Conservation (phyloP, 163 green algal species). For the Picocystis sp. region DNA sequence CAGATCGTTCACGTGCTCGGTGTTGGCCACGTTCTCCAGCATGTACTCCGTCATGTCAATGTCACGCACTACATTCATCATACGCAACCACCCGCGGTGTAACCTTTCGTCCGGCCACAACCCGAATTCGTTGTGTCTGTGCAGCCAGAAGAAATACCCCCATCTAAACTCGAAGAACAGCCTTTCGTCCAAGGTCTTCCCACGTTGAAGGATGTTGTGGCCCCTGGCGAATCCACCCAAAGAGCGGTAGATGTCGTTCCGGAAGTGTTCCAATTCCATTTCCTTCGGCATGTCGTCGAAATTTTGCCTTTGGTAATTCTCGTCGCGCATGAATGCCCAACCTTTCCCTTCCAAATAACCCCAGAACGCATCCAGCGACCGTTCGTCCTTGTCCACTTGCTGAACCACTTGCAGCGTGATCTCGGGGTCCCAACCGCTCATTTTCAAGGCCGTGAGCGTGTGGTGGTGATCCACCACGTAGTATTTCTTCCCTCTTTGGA, state of each 20-base stretch:
- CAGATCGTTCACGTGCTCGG: not conserved
- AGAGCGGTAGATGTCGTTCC: slow-evolving; percentile 16
- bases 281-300: slow-evolving; percentile 4
- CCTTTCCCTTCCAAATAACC: slow-evolving; percentile 14
- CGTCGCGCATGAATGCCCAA: slow-evolving; percentile 13
- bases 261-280: slow-evolving; percentile 6
- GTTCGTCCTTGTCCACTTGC: slow-evolving; percentile 8
- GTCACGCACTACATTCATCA: not conserved
- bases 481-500: slow-evolving; percentile 4
- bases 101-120: slow-evolving; percentile 6
- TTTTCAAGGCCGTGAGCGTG: slow-evolving; percentile 11
- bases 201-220: slow-evolving; percentile 10
- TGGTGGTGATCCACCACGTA: slow-evolving; percentile 15
- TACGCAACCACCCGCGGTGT: not conserved
- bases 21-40: not conserved
- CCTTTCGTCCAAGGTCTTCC: slow-evolving; percentile 13
- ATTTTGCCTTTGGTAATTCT: slow-evolving; percentile 5
- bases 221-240: slow-evolving; percentile 9
- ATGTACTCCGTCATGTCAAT: slow-evolving; percentile 1
- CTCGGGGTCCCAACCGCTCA: not conserved
- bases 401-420: slow-evolving; percentile 7
- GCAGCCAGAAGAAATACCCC: slow-evolving; percentile 18
- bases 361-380: slow-evolving; percentile 7
- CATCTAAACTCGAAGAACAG: slow-evolving; percentile 20
- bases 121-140: slow-evolving; percentile 8